phyloP scores from a whole-genome alignment of 768 basidiomycete genomes.

The Suillus lakei region DNA sequence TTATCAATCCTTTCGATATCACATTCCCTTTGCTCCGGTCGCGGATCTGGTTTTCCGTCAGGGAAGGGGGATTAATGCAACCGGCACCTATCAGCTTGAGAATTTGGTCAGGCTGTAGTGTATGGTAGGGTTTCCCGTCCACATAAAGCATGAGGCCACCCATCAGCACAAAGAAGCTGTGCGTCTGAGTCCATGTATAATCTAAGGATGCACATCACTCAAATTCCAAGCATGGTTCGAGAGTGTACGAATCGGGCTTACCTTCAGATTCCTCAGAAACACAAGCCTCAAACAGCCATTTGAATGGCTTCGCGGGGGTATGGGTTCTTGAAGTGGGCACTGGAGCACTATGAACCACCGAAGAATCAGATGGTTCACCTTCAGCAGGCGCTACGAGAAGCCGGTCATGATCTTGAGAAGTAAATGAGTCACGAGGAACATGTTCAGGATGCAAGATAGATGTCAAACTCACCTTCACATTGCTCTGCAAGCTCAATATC shows the following conservation, averaged over 20 bases:
- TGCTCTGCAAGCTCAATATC: not conserved
- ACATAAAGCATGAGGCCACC: slow-evolving; percentile 25
- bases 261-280: not conserved
- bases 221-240: not conserved
- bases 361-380: not conserved
- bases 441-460: not conserved
- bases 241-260: not conserved
- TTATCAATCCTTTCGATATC: slow-evolving; percentile 38
- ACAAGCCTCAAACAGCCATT: not conserved
- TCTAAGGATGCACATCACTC: not conserved
- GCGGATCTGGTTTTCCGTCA: slow-evolving; percentile 20
- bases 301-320: not conserved
- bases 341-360: not conserved
- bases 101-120: slow-evolving; percentile 1
- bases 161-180: slow-evolving; percentile 25
- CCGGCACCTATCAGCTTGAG: not conserved
- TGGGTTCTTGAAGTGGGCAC: not conserved
- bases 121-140: too few species aligned
- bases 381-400: not conserved
- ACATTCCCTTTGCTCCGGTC: slow-evolving; percentile 38
- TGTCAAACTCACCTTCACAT: not conserved
- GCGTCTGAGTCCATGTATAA: slow-evolving; percentile 15
- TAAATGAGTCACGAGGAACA: not conserved
- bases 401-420: not conserved
- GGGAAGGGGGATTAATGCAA: not conserved